Evolutionary conservation across 1,284 basidiomycete species (phyloP), one percentile per base, ranked within the genome.

Genomic region (Xerocomus nothofagi): DNA sequence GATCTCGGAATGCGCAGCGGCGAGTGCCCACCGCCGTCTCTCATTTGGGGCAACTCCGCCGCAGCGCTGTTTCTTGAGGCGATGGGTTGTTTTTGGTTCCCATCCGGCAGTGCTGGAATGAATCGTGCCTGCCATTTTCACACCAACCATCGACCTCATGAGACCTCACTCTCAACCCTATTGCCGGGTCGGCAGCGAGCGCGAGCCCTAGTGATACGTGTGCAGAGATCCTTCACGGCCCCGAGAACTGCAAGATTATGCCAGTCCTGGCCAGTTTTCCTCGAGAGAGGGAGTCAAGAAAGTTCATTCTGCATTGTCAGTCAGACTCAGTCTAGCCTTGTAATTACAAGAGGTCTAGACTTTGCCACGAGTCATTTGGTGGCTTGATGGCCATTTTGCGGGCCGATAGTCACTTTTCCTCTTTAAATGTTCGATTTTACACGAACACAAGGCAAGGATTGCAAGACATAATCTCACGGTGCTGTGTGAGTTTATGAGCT

Each of bases 331-430:
- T 11, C 43, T 9, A 27, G 21, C 26, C 33, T 41, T 41, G 27
- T 24, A 30, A 3, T 17, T 37, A 21, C 49, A 31, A 5, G 0
- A 18, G 32, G 38, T 36, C 63, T 50, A 43, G 62, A n/a, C 44
- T 34, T 39, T 38, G 42, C 49, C 49, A 51, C 53, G 45, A 39
- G 42, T 67, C 51, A 67, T 65, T 67, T 61, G 21, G 60, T 56
- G 65, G 62, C 63, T 63, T 63, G 61, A 62, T 66, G 53, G 11
- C 49, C 53, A 53, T 38, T 27, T 34, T 36, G 38, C 34, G 36
- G 31, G 24, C 33, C 36, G 6, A 38, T 29, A 6, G n/a, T n/a
- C n/a, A n/a, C n/a, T 33, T 39, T 48, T 38, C 46, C 33, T 31
- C 33, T 44, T 39, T 39, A 18, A 44, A 38, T 18, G 44, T 27